phyloP scores from a whole-genome alignment of 2,329 filamentous ascomycete genomes.

The Alternaria consortialis region DNA sequence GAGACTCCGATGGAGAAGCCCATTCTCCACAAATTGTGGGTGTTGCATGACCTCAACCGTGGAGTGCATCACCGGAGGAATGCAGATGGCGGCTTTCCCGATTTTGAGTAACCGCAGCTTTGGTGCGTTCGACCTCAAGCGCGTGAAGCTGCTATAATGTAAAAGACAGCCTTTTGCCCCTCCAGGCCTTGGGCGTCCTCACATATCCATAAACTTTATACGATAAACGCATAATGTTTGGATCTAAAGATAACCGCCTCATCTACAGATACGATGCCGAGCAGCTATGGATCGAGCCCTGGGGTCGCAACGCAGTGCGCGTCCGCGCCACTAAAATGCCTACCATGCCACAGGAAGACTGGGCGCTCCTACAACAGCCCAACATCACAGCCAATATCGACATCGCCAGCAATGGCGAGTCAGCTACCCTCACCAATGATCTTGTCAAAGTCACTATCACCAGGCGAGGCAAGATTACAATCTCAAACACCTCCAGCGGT shows the following conservation, averaged over 20 bases:
- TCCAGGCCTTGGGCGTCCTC: neutral
- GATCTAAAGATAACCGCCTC: slow-evolving; percentile 42
- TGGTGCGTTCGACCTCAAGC: neutral
- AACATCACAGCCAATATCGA: slow-evolving; percentile 9
- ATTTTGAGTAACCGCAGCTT: neutral
- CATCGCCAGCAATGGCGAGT: slow-evolving; percentile 27
- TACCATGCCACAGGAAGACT: slow-evolving; percentile 38
- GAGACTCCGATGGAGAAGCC: slow-evolving; percentile 9
- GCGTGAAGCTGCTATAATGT: neutral
- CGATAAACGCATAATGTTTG: slow-evolving; percentile 1
- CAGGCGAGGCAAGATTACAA: slow-evolving; percentile 60
- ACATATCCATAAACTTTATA: neutral
- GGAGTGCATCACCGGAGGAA: neutral
- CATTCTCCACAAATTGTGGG: neutral
- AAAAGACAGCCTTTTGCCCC: neutral
- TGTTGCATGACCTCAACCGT: neutral
- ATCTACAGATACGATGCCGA: slow-evolving; percentile 67
- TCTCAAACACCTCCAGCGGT: slow-evolving; percentile 54
- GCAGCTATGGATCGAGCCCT: slow-evolving; percentile 59
- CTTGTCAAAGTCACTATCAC: slow-evolving; percentile 60
- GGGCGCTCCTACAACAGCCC: slow-evolving; percentile 32
- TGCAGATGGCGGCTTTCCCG: slow-evolving; percentile 1
- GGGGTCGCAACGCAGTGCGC: slow-evolving; percentile 60
- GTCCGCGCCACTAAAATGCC: slow-evolving; percentile 57
- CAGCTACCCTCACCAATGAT: slow-evolving; percentile 59